These are phyloP conservation scores for Phytopythium delawarense DNA, from an alignment of 352 stramenopile genomes.

Conservation along the genomic window DNA sequence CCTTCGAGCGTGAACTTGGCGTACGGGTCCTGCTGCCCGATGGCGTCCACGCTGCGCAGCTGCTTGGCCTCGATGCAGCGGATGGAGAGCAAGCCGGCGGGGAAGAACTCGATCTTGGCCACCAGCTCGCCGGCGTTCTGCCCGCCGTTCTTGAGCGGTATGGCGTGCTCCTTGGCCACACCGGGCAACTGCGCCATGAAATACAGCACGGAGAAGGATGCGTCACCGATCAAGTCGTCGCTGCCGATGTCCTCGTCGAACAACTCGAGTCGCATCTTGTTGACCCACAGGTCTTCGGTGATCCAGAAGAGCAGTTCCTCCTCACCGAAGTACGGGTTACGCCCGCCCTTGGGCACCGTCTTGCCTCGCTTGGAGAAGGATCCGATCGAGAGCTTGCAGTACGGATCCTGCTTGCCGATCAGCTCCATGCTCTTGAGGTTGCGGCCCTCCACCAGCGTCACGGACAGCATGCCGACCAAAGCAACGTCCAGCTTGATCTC, in stretches of 20 bases:
- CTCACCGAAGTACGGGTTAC: conserved; percentile 89
- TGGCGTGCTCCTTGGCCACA: conserved; percentile 45
- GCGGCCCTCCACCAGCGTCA: conserved; percentile 85
- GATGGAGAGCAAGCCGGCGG: conserved; percentile 61
- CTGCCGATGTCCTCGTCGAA: conserved; percentile 89
- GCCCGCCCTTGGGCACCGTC: conserved; percentile 72
- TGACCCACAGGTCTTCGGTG: conserved; percentile 84
- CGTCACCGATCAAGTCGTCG: conserved; percentile 87
- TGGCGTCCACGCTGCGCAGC: conserved; percentile 68
- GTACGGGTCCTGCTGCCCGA: conserved; percentile 74
- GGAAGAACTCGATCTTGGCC: conserved; percentile 81
- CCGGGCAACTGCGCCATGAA: conserved; percentile 47
- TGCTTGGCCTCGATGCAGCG: conserved; percentile 55
- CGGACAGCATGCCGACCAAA: conserved; percentile 74
- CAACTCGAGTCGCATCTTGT: conserved; percentile 69
- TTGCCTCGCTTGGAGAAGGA: conserved; percentile 69
- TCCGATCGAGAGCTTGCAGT: conserved; percentile 81
- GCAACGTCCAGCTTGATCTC: conserved; percentile 78
- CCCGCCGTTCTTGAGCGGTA: conserved; percentile 58
- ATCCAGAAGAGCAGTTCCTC: conserved; percentile 92
- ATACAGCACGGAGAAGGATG: conserved; percentile 63
- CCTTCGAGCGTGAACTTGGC: conserved; percentile 76
- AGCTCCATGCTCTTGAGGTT: conserved; percentile 91
- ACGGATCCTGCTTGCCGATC: conserved; percentile 88
- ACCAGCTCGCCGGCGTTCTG: conserved; percentile 73